Conservation (phyloP, 139 green algal species). For the Medakamo hakoo region DNA sequence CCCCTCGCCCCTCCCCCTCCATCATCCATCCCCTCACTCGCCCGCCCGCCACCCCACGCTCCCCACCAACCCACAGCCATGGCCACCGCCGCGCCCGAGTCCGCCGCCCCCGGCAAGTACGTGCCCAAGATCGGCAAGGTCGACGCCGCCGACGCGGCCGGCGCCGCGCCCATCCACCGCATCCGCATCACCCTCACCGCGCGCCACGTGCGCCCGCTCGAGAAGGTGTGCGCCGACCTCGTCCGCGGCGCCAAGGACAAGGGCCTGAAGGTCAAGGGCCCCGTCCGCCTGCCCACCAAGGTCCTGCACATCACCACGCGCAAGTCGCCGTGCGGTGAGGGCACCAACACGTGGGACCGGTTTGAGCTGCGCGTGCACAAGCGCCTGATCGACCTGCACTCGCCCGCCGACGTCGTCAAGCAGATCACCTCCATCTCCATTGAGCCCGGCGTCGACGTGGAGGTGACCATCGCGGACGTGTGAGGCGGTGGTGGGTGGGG, state of each 20-base stretch:
- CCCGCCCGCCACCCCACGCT: too few species aligned
- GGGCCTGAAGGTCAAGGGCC: conserved; percentile 93
- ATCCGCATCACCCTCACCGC: conserved; percentile 99
- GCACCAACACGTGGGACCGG: conserved; percentile 97
- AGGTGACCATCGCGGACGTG: conserved; percentile 70
- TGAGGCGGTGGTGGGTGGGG: too few species aligned
- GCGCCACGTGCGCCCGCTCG: conserved; percentile 86
- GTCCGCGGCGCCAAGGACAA: conserved; percentile 97
- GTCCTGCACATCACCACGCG: conserved; percentile 88
- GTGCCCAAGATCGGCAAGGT: conserved; percentile 50
- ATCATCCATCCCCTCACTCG: too few species aligned
- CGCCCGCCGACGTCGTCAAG: conserved; percentile 95
- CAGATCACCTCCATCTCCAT: conserved; percentile 98
- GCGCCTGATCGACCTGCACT: conserved; percentile 96
- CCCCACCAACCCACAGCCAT: too few species aligned
- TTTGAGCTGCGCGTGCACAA: conserved; percentile 99
- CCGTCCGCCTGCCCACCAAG: conserved; percentile 98
- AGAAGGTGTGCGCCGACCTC: conserved; percentile 98
- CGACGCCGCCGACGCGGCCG: conserved; percentile 37
- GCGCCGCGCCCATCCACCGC: conserved; percentile 43
- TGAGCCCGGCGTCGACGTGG: conserved; percentile 95
- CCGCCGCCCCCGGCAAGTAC: conserved; percentile 13
- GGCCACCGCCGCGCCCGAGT: too few species aligned
- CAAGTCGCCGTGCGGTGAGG: conserved; percentile 96
- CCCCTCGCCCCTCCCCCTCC: too few species aligned